Base-by-base conservation (phyloP, 192 early-diverging fungal genomes). In the Gaertneriomyces semiglobifer region DNA sequence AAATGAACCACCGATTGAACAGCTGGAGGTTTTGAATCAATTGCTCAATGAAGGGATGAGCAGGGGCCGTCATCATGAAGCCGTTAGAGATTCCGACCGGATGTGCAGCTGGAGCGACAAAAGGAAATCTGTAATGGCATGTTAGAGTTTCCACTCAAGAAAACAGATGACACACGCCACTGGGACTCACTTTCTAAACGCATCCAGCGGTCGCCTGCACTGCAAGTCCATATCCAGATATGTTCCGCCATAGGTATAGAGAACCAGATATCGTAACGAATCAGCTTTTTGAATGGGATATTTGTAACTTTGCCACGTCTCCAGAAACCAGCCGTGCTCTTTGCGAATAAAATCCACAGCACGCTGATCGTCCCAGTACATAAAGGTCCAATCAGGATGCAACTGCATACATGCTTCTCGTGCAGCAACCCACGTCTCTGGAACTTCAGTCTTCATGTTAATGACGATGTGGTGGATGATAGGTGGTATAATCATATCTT, bases 141-240 rank as follows among this genome's bases (percentile, higher is more conserved):
- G 53, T 14, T 20, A 65, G 63, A 0, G 63, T 65, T 9, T 55
- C 39, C 10, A 10, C 4, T 25, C 25, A 33, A 33, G 2, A 33
- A 33, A 33, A 50, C 14, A 60, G 8, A 44, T 60, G 25, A 3
- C 9, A 2, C 12, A 42, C 10, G 12, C 14, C 38, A 11, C 11
- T 6, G 6, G 1, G 0, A 60, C 45, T 14, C 46, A 69, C 68
- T 63, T 71, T 41, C 69, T 60, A 42, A 76, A 53, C 14, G 65
- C 52, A 25, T 72, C 70, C 42, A 76, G 51, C 8, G 60, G 41
- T 48, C 66, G 50, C 41, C 25, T 12, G 63, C 75, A 76, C 20
- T 58, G 53, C 10, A 79, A 41, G 56, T 79, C 77, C 67, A 79
- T 61, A 53, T 79, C 77, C 43, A 71, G 9, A 51, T 79, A 79